Evolutionary conservation across 257 asterid species (phyloP).

Genomic region (Haberlea rhodopensis): DNA sequence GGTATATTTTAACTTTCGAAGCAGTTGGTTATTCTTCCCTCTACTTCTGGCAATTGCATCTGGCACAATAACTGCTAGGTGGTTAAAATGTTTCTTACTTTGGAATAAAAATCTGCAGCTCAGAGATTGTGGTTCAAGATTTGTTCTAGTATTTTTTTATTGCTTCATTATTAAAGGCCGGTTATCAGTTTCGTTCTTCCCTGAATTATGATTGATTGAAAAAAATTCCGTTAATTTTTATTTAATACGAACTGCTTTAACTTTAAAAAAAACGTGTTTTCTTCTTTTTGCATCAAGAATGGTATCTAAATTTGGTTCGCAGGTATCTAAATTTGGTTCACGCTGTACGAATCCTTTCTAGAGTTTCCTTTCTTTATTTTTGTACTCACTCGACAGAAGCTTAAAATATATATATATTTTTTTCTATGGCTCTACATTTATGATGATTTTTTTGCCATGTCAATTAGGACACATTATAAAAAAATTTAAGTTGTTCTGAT

Average conservation of each 20-base stretch:
- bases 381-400: not conserved
- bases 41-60: conserved; percentile 1
- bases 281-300: not conserved
- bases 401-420: too few relatives aligned
- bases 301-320: not conserved
- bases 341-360: not conserved
- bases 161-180: too few relatives aligned
- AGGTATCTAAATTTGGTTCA: too few relatives aligned
- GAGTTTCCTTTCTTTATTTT: not conserved
- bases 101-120: not conserved
- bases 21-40: not conserved
- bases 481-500: not conserved
- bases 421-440: not conserved
- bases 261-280: not conserved
- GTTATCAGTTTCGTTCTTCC: too few relatives aligned
- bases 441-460: not conserved
- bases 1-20: conserved; percentile 37
- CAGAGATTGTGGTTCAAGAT: not conserved
- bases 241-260: too few relatives aligned
- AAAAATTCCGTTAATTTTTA: too few relatives aligned
- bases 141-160: not conserved
- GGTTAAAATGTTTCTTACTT: not conserved
- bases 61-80: not conserved
- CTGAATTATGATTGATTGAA: too few relatives aligned
- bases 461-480: too few relatives aligned